phyloP scores from a whole-genome alignment of 805 yeast species.

The Cyberlindnera euphorbiiphila region DNA sequence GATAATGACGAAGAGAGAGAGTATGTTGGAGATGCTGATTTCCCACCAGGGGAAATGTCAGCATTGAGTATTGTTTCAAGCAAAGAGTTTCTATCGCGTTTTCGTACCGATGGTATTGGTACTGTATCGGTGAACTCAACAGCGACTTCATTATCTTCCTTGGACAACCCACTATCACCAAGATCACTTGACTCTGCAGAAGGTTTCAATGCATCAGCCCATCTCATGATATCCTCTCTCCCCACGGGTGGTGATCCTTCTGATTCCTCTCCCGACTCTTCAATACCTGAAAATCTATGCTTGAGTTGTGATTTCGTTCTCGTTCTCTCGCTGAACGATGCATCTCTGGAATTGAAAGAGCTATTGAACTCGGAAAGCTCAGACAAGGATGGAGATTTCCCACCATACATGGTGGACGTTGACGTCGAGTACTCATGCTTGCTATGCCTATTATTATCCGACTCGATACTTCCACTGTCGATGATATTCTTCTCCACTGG shows the following conservation, averaged over 20 bases:
- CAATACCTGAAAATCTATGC: slow-evolving; percentile 18
- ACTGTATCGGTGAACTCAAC: slow-evolving; percentile 17
- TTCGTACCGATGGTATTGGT: no score
- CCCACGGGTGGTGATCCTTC: slow-evolving; percentile 7
- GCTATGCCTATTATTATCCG: slow-evolving; percentile 14
- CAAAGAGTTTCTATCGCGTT: slow-evolving; percentile 28
- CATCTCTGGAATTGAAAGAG: slow-evolving; percentile 15
- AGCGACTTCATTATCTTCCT: slow-evolving; percentile 24
- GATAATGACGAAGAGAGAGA: slow-evolving; percentile 21
- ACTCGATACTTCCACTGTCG: slow-evolving; percentile 16
- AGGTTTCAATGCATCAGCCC: slow-evolving; percentile 22
- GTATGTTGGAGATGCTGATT: slow-evolving; percentile 24
- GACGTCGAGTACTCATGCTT: slow-evolving; percentile 28
- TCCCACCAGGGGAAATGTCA: slow-evolving; percentile 18
- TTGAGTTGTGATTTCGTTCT: slow-evolving; percentile 16
- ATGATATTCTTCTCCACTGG: neutral
- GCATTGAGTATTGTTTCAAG: slow-evolving; percentile 26
- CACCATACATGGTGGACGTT: slow-evolving; percentile 25
- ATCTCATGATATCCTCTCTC: slow-evolving; percentile 21
- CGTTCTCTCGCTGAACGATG: slow-evolving; percentile 12
- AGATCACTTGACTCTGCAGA: neutral
- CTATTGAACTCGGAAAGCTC: slow-evolving; percentile 27
- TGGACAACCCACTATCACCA: slow-evolving; percentile 1
- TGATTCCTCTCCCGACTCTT: slow-evolving; percentile 21
- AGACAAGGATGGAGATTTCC: slow-evolving; percentile 27